Evolutionary conservation across 768 basidiomycete genomes (phyloP).

Genomic region (Rhodotorula diobovata): DNA sequence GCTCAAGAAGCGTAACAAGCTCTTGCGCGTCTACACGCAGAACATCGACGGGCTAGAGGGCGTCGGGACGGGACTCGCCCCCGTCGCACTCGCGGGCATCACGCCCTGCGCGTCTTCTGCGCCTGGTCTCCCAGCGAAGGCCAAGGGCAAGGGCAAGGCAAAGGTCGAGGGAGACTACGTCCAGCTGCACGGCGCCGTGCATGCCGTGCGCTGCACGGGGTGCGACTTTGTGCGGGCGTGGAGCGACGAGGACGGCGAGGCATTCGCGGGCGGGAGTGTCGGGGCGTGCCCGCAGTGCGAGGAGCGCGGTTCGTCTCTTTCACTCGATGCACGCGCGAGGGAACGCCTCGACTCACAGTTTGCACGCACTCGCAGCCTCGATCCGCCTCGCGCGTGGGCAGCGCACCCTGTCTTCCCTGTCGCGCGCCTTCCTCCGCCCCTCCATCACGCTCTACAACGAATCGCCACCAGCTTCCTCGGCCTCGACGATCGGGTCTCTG

Average conservation of each 20-base stretch:
- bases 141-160: slow-evolving; percentile 48
- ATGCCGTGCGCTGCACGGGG: slow-evolving; percentile 77
- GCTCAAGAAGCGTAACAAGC: slow-evolving; percentile 73
- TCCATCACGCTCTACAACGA: slow-evolving; percentile 95
- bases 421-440: slow-evolving; percentile 71
- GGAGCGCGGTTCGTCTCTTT: slow-evolving; percentile 64
- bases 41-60: slow-evolving; percentile 96
- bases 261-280: slow-evolving; percentile 66
- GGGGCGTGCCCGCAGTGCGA: slow-evolving; percentile 84
- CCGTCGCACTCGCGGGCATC: slow-evolving; percentile 23
- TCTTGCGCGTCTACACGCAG: slow-evolving; percentile 89
- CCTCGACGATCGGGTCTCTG: slow-evolving; percentile 66
- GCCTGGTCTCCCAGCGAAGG: slow-evolving; percentile 10
- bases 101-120: slow-evolving; percentile 1
- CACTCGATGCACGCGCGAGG: slow-evolving; percentile 38
- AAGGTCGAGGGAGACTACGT: slow-evolving; percentile 73
- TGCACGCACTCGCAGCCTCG: slow-evolving; percentile 53
- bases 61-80: slow-evolving; percentile 59
- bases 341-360: too few relatives aligned
- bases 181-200: slow-evolving; percentile 90
- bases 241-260: slow-evolving; percentile 57
- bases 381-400: slow-evolving; percentile 70
- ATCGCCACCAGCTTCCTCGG: slow-evolving; percentile 65
- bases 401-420: slow-evolving; percentile 59
- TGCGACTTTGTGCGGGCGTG: slow-evolving; percentile 78